These are phyloP conservation scores for Tricholoma saponaceum DNA, from an alignment of 768 basidiomycete species.

Conservation along the genomic window DNA sequence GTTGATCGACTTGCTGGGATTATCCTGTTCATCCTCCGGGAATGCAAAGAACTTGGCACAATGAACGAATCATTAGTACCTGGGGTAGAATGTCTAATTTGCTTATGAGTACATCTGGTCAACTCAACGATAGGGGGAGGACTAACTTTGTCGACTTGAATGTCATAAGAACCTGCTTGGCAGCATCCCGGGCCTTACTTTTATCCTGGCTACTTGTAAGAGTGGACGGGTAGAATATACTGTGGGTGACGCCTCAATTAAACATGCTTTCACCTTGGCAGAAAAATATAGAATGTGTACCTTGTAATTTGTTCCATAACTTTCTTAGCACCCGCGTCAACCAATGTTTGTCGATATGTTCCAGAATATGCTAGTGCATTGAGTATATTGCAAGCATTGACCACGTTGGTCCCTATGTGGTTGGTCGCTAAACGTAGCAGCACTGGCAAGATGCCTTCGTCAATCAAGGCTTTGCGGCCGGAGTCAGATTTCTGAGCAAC, in stretches of 20 bases:
- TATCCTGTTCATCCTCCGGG: neutral
- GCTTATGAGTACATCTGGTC: neutral
- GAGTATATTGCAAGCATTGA: constrained; percentile 13
- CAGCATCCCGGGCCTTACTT: constrained; percentile 1
- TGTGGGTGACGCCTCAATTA: neutral
- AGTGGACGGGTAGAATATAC: constrained; percentile 5
- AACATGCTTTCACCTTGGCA: neutral
- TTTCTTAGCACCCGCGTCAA: constrained; percentile 8
- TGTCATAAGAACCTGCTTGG: constrained; percentile 5
- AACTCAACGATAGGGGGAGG: neutral
- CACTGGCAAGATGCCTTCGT: constrained; percentile 9
- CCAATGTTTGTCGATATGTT: constrained; percentile 7
- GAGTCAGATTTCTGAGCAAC: constrained; percentile 15
- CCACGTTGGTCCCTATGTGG: constrained; percentile 7
- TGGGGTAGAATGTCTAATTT: neutral
- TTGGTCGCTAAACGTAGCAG: constrained; percentile 6
- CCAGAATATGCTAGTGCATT: constrained; percentile 12
- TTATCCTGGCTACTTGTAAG: constrained; percentile 7
- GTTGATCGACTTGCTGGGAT: neutral
- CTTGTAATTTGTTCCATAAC: constrained; percentile 12
- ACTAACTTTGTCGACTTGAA: constrained; percentile 1
- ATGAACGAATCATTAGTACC: neutral
- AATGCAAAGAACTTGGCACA: neutral
- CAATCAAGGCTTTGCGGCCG: constrained; percentile 15
- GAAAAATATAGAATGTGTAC: constrained; percentile 1